phyloP scores from a whole-genome alignment of 2,329 filamentous ascomycete species.

The Nectriaceae sp. region DNA sequence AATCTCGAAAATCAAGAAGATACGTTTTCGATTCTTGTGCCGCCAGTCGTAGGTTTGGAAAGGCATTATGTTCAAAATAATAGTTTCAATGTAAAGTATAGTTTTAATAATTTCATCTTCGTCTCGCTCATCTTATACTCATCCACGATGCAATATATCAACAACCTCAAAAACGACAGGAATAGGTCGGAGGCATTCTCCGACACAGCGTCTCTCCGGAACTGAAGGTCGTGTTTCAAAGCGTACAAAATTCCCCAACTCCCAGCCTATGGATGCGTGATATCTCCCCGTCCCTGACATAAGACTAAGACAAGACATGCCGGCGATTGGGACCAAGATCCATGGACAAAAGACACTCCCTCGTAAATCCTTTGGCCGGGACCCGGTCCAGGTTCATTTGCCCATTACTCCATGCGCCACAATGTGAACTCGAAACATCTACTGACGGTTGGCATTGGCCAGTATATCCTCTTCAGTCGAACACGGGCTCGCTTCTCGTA shows the following conservation, averaged over 20 bases:
- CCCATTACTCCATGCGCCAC: conserved; percentile 30
- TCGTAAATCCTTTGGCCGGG: conserved; percentile 11
- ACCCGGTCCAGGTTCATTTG: conserved; percentile 16
- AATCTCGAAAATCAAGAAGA: too few species aligned
- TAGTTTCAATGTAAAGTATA: too few species aligned
- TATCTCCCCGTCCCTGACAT: conserved; percentile 10
- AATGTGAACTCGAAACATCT: conserved; percentile 18
- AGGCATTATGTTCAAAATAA: too few species aligned
- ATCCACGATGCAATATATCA: too few species aligned
- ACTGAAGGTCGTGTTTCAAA: too few species aligned
- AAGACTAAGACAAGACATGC: conserved; percentile 4
- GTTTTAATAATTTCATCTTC: too few species aligned
- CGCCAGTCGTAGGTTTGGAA: too few species aligned
- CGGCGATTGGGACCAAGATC: neutral
- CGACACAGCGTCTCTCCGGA: too few species aligned
- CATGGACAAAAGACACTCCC: conserved; percentile 12
- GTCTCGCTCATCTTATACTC: too few species aligned
- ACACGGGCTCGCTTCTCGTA: neutral
- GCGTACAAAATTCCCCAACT: conserved; percentile 20
- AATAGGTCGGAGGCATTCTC: too few species aligned
- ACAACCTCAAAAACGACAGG: too few species aligned
- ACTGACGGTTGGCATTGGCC: conserved; percentile 1
- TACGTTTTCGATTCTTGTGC: too few species aligned
- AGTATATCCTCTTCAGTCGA: conserved; percentile 1
- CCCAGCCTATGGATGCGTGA: conserved; percentile 27